Percentiles rank a stretch among this genome's conserved stretches.
Evolutionary conservation across 2,329 filamentous ascomycete species (phyloP).

Genomic region (Whalleya microplaca): DNA sequence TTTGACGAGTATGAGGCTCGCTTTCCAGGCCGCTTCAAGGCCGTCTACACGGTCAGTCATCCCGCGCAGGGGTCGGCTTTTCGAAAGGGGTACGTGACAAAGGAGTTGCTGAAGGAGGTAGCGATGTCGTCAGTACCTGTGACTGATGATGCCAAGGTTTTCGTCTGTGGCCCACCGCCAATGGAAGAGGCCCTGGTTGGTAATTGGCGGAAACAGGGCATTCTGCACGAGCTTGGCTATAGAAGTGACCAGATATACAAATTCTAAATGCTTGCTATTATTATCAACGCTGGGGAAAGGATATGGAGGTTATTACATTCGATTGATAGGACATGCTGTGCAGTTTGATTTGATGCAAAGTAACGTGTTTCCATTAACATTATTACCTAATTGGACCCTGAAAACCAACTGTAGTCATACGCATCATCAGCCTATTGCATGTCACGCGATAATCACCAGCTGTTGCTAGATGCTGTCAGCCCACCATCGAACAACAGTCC

Average conservation of each 20-base stretch:
- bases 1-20: constrained; percentile 53
- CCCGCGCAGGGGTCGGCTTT: constrained; percentile 46
- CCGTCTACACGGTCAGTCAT: constrained; percentile 60
- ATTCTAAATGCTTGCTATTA: too few species aligned
- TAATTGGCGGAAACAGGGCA: constrained; percentile 47
- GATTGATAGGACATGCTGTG: too few species aligned
- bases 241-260: constrained; percentile 60
- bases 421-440: too few species aligned
- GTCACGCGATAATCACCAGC: too few species aligned
- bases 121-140: constrained; percentile 37
- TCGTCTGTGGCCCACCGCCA: constrained; percentile 69
- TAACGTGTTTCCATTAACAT: too few species aligned
- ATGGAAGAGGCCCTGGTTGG: constrained; percentile 65
- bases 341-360: too few species aligned
- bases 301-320: too few species aligned
- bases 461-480: too few species aligned
- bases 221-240: constrained; percentile 62
- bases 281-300: too few species aligned
- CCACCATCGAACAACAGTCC: constrained; percentile 3
- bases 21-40: constrained; percentile 59
- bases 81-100: constrained; percentile 61
- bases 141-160: constrained; percentile 59
- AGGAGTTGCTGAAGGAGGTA: constrained; percentile 57
- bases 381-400: too few species aligned
- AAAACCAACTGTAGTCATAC: too few species aligned